Evolutionary conservation across 1,284 basidiomycete species (phyloP), one percentile per base, ranked within the genome.

Genomic region (Peniophora sp.): DNA sequence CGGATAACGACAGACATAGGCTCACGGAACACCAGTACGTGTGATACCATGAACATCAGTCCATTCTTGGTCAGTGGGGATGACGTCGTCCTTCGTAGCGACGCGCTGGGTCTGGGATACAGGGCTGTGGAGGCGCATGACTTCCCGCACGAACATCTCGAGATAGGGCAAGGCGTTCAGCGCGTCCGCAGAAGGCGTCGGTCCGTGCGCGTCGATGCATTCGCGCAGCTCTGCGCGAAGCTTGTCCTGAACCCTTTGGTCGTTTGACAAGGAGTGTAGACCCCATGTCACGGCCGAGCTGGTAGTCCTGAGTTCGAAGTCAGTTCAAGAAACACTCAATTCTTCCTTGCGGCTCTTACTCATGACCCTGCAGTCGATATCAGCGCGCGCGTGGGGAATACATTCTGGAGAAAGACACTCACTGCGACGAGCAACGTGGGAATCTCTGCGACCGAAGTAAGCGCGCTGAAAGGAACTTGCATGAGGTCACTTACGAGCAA

Each of bases 211-310:
- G 12, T 32, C 12, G 27, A 32, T 32, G 3, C 81, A 58, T 0
- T 65, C 59, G 8, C 71, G 56, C 0, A 88, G 68, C 61, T 95
- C 92, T 3, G 76, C 70, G 2, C 91, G 79, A 1, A 95, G 75
- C 55, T 79, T 81, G 15, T 59, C 64, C 63, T 94, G 91, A 0
- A 80, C 66, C 0, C 73, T 70, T 0, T 72, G 76, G 47, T 78
- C 56, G 35, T 73, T 70, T 0, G 81, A 65, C 3, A 94, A 76
- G 0, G 78, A 74, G 63, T 74, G 86, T 0, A 92, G 67, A 1
- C 78, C 78, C 81, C 81, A 84, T 0, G 75, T 74, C 0, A 73
- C 73, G 10, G 58, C 64, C 2, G 63, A 56, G 37, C 60, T 60
- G 10, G 24, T 32, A 43, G 3, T 22, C 15, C 12, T 14, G 11